Base-by-base conservation (phyloP, 139 green algal species). In the Gonium pectorale region DNA sequence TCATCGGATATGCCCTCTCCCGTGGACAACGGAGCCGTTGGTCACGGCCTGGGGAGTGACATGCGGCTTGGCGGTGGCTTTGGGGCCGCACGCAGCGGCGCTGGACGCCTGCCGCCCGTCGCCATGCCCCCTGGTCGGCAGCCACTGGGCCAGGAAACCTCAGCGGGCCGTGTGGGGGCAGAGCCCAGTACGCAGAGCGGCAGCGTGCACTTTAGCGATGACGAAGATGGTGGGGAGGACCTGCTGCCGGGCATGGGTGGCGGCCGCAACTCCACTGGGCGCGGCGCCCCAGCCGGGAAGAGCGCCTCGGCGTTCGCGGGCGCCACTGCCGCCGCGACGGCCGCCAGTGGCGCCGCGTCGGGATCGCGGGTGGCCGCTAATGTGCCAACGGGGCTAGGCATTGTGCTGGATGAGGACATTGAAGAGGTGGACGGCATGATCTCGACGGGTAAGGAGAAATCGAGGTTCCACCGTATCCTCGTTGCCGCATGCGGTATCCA, bases 331-430 rank as follows among this genome's bases (percentile, higher is more conserved):
- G n/a, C 40, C 21, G 67, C 70, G 33, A 31, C 31, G 31, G 77
- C 43, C 40, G 75, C 59, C 2, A 5, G 2, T 5, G 60, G 41
- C 8, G 41, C 9, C 17, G 27, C 8, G 27, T 0, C 37, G 31
- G 2, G 8, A 15, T 13, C 40, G 29, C 59, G 59, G 24, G 29
- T 46, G 31, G 62, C 49, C 11, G 19, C 64, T 13, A 67, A 77
- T 19, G 33, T 77, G 26, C 79, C 79, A 4, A 37, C 31, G 24
- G 79, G 79, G 9, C 26, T 85, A 2, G 79, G 79, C 26, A 1
- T 85, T 1, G 79, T 85, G 27, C 79, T 85, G 13, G 79, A 85
- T 26, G 79, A 85, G 79, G 79, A 85, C 64, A 77, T 85, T 59
- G 79, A 85, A 35, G 79, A 85, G 35, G 63, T 67, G 52, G 79